Conservation (phyloP, 2,329 filamentous ascomycete species). For the Periconia sp. region DNA sequence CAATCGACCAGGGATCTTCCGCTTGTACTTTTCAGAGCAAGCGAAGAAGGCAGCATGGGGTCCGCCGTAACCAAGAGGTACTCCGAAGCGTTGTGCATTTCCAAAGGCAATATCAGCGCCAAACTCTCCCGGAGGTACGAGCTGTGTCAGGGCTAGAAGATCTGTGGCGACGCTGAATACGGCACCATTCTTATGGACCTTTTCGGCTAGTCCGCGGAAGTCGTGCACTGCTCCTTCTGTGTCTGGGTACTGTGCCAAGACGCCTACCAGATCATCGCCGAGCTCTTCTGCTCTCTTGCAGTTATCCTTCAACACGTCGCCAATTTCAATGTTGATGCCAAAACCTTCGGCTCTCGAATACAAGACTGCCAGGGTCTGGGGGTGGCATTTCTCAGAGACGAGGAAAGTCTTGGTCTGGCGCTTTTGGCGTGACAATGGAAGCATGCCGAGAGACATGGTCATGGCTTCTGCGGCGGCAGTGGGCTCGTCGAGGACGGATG, state of each 20-base stretch:
- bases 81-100: conserved; percentile 87
- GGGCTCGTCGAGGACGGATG: conserved; percentile 87
- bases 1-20: conserved; percentile 89
- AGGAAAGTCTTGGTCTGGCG: conserved; percentile 79
- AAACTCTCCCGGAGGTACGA: conserved; percentile 91
- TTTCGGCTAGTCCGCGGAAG: conserved; percentile 74
- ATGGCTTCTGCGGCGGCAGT: conserved; percentile 95
- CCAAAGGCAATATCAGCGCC: conserved; percentile 96
- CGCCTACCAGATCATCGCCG: conserved; percentile 83
- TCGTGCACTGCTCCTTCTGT: conserved; percentile 81
- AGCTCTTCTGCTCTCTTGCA: conserved; percentile 72
- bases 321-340: conserved; percentile 76
- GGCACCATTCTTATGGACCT: conserved; percentile 77
- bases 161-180: conserved; percentile 90
- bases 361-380: conserved; percentile 85
- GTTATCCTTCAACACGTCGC: conserved; percentile 72
- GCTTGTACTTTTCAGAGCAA: conserved; percentile 87
- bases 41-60: conserved; percentile 98
- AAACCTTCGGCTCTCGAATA: conserved; percentile 89
- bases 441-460: conserved; percentile 84
- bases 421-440: conserved; percentile 75
- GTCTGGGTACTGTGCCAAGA: conserved; percentile 94
- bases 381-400: conserved; percentile 81
- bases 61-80: conserved; percentile 89
- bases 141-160: conserved; percentile 81